A percentile compares a stretch with the other conserved stretches of the same genome.
Conservation (phyloP, 108 stramenopile genomes). For the Pseudonitzschia multiseries region DNA sequence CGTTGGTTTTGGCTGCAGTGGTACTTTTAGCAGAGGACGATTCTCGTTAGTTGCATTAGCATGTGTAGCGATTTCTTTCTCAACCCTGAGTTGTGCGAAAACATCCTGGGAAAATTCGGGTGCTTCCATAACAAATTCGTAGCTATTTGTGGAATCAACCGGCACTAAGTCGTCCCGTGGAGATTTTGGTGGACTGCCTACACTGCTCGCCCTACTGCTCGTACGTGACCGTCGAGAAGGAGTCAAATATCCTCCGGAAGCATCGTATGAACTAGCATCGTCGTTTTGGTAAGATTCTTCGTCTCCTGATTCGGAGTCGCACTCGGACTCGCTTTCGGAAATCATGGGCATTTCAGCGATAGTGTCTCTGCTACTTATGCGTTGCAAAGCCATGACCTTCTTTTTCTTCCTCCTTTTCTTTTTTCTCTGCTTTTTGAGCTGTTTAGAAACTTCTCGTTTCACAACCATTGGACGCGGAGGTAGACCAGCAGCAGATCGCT, state of each 20-base stretch:
- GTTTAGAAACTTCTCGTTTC: slow-evolving; percentile 3
- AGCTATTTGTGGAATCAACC: background rate
- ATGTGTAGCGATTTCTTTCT: background rate
- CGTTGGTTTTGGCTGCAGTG: background rate
- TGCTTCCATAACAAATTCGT: slow-evolving; percentile 5
- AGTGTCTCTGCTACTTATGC: slow-evolving; percentile 9
- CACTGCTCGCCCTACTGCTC: background rate
- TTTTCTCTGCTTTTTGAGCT: background rate
- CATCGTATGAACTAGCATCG: slow-evolving; percentile 3
- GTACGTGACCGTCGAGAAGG: background rate
- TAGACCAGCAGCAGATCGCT: background rate
- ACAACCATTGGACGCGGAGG: slow-evolving; percentile 4
- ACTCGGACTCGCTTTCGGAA: slow-evolving; percentile 15
- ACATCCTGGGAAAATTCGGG: background rate
- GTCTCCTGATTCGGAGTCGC: slow-evolving; percentile 3
- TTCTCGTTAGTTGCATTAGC: background rate
- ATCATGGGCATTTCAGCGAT: slow-evolving; percentile 7
- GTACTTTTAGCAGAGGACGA: background rate
- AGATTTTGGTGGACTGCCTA: background rate
- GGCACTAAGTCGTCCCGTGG: background rate
- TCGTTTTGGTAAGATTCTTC: background rate
- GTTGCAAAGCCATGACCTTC: background rate
- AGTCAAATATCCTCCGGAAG: background rate
- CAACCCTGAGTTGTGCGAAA: background rate
- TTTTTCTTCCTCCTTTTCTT: slow-evolving; percentile 2